Percentiles rank a stretch among this genome's conserved stretches.
Evolutionary conservation across 75 land plant species (phyloP).

Genomic region (Cryptomeria japonica): DNA sequence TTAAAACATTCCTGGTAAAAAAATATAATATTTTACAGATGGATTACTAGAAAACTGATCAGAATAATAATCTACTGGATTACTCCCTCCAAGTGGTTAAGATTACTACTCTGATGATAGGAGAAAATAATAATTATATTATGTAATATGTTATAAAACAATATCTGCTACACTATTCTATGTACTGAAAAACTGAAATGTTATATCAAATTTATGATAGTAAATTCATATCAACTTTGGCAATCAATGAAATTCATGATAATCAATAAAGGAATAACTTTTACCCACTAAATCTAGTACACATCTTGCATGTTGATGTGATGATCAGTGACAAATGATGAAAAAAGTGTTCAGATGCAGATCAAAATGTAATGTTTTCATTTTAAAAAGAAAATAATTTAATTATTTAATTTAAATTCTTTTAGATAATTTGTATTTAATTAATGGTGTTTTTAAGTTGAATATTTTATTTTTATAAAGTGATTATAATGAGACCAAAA

Average conservation of each 20-base stretch:
- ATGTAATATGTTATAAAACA: neutral
- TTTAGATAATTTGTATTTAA: too few species aligned
- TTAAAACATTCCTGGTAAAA: neutral
- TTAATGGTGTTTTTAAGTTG: too few species aligned
- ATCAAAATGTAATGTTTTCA: too few species aligned
- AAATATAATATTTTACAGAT: neutral
- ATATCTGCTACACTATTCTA: neutral
- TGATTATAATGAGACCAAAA: too few species aligned
- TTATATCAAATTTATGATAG: neutral
- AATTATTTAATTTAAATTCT: too few species aligned
- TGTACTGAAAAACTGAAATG: neutral
- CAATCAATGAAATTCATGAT: neutral
- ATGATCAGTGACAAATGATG: too few species aligned
- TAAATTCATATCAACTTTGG: neutral
- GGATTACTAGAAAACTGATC: neutral
- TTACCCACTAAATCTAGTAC: neutral
- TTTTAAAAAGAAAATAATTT: too few species aligned
- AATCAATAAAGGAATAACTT: neutral
- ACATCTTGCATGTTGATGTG: neutral
- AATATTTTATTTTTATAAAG: too few species aligned
- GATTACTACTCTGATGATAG: neutral
- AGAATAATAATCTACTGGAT: too few species aligned
- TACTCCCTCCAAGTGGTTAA: too few species aligned
- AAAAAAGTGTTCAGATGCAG: too few species aligned
- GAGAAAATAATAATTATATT: neutral